phyloP scores from a whole-genome alignment of 306 rosid genomes.

The Canavalia gladiata region DNA sequence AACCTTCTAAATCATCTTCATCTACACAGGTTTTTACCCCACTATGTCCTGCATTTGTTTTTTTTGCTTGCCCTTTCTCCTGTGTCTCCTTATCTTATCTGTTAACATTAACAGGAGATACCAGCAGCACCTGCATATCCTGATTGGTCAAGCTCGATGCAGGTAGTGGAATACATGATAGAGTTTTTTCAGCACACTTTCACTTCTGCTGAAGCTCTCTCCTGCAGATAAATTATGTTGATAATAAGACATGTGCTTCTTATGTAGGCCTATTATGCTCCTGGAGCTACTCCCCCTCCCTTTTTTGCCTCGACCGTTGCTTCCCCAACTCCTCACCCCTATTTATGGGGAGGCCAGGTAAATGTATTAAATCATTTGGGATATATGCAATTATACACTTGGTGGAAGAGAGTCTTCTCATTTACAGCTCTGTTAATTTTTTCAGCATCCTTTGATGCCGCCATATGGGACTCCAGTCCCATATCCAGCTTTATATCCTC shows the following conservation, averaged over 20 bases:
- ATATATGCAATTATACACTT: conserved; percentile 11
- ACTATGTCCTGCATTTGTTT: not conserved
- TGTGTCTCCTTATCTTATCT: conserved; percentile 11
- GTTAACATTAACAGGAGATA: conserved; percentile 63
- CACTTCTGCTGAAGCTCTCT: conserved; percentile 6
- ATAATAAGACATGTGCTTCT: conserved; percentile 46
- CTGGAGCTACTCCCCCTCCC: conserved; percentile 92
- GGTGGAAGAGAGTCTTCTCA: conserved; percentile 14
- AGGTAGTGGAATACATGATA: conserved; percentile 59
- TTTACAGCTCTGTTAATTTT: conserved; percentile 40
- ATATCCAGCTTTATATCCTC: conserved; percentile 92
- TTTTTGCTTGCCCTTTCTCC: conserved; percentile 6
- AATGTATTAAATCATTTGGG: conserved; percentile 36
- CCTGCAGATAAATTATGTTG: conserved; percentile 20
- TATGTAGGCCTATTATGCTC: conserved; percentile 89
- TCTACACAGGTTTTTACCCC: conserved; percentile 68
- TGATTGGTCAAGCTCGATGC: conserved; percentile 96
- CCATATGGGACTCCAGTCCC: conserved; percentile 98
- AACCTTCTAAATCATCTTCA: conserved; percentile 67
- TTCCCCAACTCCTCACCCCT: conserved; percentile 90
- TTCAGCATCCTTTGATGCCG: conserved; percentile 91
- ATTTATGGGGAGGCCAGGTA: conserved; percentile 98
- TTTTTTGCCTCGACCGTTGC: conserved; percentile 91
- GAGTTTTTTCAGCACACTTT: conserved; percentile 25
- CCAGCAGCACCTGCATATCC: conserved; percentile 78